Base-by-base conservation (phyloP, 106 monocot species). In the Vanilla planifolia region DNA sequence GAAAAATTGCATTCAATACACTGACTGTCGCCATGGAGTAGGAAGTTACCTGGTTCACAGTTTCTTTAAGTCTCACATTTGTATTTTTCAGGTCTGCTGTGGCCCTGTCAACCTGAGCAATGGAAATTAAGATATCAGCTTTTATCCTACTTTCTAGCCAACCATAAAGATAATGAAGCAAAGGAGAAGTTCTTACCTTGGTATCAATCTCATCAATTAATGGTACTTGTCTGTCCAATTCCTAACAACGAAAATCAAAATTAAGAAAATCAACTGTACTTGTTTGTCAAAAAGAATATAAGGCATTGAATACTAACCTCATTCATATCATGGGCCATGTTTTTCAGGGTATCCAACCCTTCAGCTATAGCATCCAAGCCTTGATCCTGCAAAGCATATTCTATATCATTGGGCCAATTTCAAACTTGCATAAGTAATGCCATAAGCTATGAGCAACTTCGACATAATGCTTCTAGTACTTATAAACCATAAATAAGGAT, bases 311-410 rank as follows among this genome's bases (percentile, higher is more conserved):
- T 28, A 5, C 46, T 22, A 24, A 90, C 96, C 91, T 98, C 91
- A 62, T 98, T 92, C 96, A 98, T 98, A 75, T 92, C 96, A 67
- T 73, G 71, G 25, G 96, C 91, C 96, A 98, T 88, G 48, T 98
- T 85, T 66, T 98, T 98, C 47, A 98, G 67, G 19, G 90, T 88
- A 74, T 98, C 87, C 28, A 98, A 39, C 29, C 96, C 96, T 80
- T 98, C 96, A 62, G 91, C 78, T 64, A 98, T 98, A 51, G 72
- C 45, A 73, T 88, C 96, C 69, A 98, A 66, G 33, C 96, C 96
- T 98, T 98, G 81, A 75, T 98, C 96, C 96, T 98, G 79, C 67
- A 68, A 64, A 75, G 34, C 16, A 30, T 14, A 23, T 53, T 20
- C 5, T 35, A 28, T 34, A 3, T 10, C 34, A 36, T 21, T 9